Percentiles rank a stretch among this genome's conserved stretches.
Evolutionary conservation across 768 basidiomycete genomes (phyloP).

Genomic region (Termitomyces sp.): DNA sequence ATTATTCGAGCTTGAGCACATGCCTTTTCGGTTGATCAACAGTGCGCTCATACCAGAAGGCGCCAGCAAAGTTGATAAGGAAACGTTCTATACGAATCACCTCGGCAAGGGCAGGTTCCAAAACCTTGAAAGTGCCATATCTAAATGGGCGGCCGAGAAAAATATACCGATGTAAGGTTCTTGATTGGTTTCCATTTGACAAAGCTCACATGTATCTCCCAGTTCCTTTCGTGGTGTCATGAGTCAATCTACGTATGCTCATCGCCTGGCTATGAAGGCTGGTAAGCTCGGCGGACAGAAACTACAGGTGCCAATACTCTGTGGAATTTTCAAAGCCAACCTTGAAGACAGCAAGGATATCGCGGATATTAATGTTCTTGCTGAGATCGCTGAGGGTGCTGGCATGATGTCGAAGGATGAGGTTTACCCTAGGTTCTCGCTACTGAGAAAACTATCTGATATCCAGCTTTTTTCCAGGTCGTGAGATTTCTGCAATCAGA

Average conservation of each 20-base stretch:
- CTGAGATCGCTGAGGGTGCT: conserved; percentile 52
- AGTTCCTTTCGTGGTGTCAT: conserved; percentile 63
- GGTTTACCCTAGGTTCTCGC: conserved; percentile 36
- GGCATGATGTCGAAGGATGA: conserved; percentile 60
- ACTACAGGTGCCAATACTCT: conserved; percentile 55
- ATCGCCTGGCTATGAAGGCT: conserved; percentile 72
- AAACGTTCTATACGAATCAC: conserved; percentile 41
- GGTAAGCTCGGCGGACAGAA: conserved; percentile 59
- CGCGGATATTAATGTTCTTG: conserved; percentile 55
- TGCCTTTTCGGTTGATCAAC: conserved; percentile 50
- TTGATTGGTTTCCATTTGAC: not conserved
- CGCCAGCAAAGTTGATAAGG: conserved; percentile 37
- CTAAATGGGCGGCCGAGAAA: conserved; percentile 54
- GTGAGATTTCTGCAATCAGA: conserved; percentile 62
- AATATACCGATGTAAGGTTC: conserved; percentile 55
- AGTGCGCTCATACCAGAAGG: conserved; percentile 35
- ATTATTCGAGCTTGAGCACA: conserved; percentile 49
- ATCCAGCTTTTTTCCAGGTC: conserved; percentile 40
- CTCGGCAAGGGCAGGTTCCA: conserved; percentile 53
- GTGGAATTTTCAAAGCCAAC: conserved; percentile 63
- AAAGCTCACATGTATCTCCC: conserved; percentile 11
- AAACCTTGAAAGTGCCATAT: conserved; percentile 40
- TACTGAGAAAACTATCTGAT: not conserved
- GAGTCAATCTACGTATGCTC: conserved; percentile 65
- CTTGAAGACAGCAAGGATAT: conserved; percentile 67